Evolutionary conservation across 192 early-diverging fungal genomes (phyloP).

Genomic region (Linnemannia exigua): DNA sequence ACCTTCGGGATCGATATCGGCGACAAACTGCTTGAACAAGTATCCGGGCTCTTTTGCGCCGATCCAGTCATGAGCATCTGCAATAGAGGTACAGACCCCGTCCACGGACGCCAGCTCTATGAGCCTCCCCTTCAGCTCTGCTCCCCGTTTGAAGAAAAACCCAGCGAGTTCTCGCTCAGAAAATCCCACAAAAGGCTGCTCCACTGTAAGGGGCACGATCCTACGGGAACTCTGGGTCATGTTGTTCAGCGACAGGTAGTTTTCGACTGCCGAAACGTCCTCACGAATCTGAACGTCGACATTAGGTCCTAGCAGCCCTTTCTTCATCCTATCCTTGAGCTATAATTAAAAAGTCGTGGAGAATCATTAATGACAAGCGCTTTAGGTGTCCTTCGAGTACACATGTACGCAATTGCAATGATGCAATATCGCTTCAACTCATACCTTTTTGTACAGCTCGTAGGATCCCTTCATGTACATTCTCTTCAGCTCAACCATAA

Average conservation of each 20-base stretch:
- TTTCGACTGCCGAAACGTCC: constrained; percentile 27
- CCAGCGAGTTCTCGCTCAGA: constrained; percentile 38
- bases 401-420: not conserved
- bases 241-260: constrained; percentile 22
- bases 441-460: constrained; percentile 24
- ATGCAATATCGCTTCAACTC: not conserved
- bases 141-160: too few relatives aligned
- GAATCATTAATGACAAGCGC: not conserved
- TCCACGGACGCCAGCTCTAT: constrained; percentile 14
- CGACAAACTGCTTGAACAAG: constrained; percentile 14
- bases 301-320: constrained; percentile 6
- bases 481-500: constrained; percentile 27
- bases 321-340: constrained; percentile 1
- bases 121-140: constrained; percentile 26
- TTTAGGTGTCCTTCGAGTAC: not conserved
- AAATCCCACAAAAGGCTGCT: constrained; percentile 31
- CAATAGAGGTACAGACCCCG: constrained; percentile 16
- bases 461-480: constrained; percentile 27
- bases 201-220: constrained; percentile 22
- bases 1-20: not conserved
- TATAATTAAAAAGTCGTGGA: not conserved
- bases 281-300: constrained; percentile 22
- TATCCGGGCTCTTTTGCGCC: not conserved
- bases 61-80: constrained; percentile 9
- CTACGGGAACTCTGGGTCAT: constrained; percentile 9